These are phyloP conservation scores for Stemphylium beticola DNA, from an alignment of 2,329 filamentous ascomycete species.

Conservation along the genomic window DNA sequence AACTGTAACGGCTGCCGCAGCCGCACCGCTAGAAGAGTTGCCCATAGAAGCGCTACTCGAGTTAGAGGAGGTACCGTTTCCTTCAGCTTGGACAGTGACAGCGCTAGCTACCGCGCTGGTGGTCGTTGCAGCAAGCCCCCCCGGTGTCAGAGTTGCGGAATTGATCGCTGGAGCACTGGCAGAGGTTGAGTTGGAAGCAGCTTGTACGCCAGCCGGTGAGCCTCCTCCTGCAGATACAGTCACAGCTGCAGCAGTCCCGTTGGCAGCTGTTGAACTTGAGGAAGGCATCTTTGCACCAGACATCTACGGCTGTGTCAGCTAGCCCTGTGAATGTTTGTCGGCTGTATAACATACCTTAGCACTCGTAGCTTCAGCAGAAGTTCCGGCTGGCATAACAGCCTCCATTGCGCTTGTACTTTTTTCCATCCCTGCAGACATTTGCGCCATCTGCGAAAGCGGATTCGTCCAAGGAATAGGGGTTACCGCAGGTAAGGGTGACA, in stretches of 20 bases:
- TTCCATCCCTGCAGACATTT: background rate
- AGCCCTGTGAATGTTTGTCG: background rate
- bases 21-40: background rate
- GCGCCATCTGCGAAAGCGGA: background rate
- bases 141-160: constrained; percentile 29
- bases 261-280: background rate
- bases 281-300: background rate
- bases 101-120: constrained; percentile 20
- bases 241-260: constrained; percentile 11
- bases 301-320: background rate
- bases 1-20: constrained; percentile 23
- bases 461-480: constrained; percentile 10
- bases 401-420: background rate
- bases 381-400: constrained; percentile 3
- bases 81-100: constrained; percentile 27
- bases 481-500: constrained; percentile 10
- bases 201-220: constrained; percentile 11
- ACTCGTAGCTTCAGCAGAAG: constrained; percentile 10
- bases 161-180: constrained; percentile 20
- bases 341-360: constrained; percentile 19
- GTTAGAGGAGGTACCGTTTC: constrained; percentile 4
- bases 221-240: constrained; percentile 25
- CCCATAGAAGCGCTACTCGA: background rate
- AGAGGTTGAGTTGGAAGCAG: constrained; percentile 15
- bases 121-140: constrained; percentile 29